A percentile compares a stretch with the other conserved stretches of the same genome.
Conservation (phyloP, 176 grass and related monocot genomes). For the Musa acuminata region DNA sequence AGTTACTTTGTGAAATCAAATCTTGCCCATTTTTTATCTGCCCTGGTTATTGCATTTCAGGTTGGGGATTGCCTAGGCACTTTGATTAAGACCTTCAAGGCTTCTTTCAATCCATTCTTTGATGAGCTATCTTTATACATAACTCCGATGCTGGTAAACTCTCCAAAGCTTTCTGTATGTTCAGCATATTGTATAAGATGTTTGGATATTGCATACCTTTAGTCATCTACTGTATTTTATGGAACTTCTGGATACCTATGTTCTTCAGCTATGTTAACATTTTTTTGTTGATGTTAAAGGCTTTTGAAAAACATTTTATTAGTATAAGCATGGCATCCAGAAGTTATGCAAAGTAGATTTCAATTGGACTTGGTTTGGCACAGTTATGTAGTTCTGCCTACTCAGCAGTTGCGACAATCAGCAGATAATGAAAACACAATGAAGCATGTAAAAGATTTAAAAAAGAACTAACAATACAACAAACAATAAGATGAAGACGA, state of each 20-base stretch:
- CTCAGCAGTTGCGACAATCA: too few relatives aligned
- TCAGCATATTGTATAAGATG: background rate
- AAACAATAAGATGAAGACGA: too few relatives aligned
- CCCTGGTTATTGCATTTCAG: constrained; percentile 28
- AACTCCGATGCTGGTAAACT: constrained; percentile 92
- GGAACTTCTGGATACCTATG: background rate
- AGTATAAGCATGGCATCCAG: background rate
- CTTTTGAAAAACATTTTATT: background rate
- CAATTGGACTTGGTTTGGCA: background rate
- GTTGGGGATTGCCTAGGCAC: constrained; percentile 91
- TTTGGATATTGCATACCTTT: background rate
- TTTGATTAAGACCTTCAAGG: constrained; percentile 95
- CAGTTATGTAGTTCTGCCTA: too few relatives aligned
- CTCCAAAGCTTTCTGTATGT: background rate
- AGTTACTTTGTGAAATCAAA: background rate
- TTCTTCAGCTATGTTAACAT: background rate
- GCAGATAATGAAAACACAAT: too few relatives aligned
- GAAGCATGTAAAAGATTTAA: too few relatives aligned
- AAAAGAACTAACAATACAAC: too few relatives aligned
- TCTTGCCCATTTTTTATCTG: constrained; percentile 3
- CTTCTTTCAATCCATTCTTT: constrained; percentile 84
- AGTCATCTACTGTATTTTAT: background rate
- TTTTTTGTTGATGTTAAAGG: too few relatives aligned
- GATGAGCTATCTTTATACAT: constrained; percentile 92
- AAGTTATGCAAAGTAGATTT: background rate